A percentile compares a stretch with the other conserved stretches of the same genome.
phyloP scores from a whole-genome alignment of 148 eudicot genomes.

The Vaccinium corymbosum region DNA sequence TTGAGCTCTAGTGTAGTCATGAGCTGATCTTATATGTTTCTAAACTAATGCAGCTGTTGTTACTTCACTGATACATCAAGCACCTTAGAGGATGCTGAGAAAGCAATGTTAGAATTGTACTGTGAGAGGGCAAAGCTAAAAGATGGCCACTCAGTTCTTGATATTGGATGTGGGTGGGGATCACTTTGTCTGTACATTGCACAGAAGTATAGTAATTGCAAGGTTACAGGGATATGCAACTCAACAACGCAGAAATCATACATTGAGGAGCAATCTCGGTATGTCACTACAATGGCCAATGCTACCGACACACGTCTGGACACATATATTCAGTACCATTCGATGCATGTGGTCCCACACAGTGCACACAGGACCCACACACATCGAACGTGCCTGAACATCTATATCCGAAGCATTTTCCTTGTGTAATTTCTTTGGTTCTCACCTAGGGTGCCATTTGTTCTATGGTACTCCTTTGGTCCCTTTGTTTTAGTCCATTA shows the following conservation, averaged over 20 bases:
- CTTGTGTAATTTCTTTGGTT: neutral
- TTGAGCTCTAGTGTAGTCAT: neutral
- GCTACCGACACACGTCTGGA: neutral
- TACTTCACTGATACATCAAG: constrained; percentile 52
- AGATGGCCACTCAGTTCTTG: constrained; percentile 93
- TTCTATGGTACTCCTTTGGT: neutral
- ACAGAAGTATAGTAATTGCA: constrained; percentile 64
- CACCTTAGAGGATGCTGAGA: constrained; percentile 81
- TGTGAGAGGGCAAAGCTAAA: constrained; percentile 72
- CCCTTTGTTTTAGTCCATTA: neutral
- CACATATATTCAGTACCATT: neutral
- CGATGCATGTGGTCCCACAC: neutral
- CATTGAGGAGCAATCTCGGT: constrained; percentile 77
- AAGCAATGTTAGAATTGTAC: constrained; percentile 74
- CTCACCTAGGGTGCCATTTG: neutral
- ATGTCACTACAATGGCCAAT: constrained; percentile 9
- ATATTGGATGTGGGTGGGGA: constrained; percentile 99
- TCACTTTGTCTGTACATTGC: constrained; percentile 81
- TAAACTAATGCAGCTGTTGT: constrained; percentile 66
- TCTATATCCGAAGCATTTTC: too few species aligned
- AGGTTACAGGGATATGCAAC: constrained; percentile 87
- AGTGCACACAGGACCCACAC: neutral
- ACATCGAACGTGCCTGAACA: too few species aligned
- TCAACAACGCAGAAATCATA: constrained; percentile 79
- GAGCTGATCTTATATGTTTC: constrained; percentile 18